These are phyloP conservation scores for Microbotryum intermedium DNA, from an alignment of 1,284 basidiomycete genomes.

Conservation along the genomic window DNA sequence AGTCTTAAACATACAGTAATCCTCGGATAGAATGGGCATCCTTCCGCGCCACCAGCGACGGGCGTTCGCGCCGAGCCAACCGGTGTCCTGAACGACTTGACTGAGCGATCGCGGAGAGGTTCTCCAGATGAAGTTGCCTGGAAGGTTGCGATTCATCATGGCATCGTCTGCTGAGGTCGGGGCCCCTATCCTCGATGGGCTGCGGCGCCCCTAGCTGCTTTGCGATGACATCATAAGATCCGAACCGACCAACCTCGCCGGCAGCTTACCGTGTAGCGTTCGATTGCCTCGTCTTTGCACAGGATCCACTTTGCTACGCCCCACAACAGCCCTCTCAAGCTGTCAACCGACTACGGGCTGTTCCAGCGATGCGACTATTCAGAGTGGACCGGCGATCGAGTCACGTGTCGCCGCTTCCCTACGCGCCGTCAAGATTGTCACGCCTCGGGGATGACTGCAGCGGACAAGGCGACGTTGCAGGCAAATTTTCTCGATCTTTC, in stretches of 20 bases:
- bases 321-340: not conserved
- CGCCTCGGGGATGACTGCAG: too few species aligned
- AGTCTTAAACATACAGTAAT: not conserved
- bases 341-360: not conserved
- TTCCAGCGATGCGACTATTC: conserved; percentile 2
- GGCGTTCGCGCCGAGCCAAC: too few species aligned
- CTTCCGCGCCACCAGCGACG: too few species aligned
- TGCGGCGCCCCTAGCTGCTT: not conserved
- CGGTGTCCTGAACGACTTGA: too few species aligned
- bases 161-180: not conserved
- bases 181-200: not conserved
- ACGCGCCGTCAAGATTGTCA: not conserved
- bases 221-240: not conserved
- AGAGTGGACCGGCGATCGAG: not conserved
- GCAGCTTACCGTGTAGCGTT: not conserved
- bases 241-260: not conserved
- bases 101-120: too few species aligned
- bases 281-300: not conserved
- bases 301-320: conserved; percentile 6
- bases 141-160: not conserved
- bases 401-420: conserved; percentile 6
- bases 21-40: too few species aligned
- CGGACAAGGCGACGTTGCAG: too few species aligned
- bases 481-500: too few species aligned
- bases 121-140: too few species aligned